Evolutionary conservation across 768 basidiomycete genomes (phyloP), one percentile per base, ranked within the genome.

Genomic region (Paxillus involutus): DNA sequence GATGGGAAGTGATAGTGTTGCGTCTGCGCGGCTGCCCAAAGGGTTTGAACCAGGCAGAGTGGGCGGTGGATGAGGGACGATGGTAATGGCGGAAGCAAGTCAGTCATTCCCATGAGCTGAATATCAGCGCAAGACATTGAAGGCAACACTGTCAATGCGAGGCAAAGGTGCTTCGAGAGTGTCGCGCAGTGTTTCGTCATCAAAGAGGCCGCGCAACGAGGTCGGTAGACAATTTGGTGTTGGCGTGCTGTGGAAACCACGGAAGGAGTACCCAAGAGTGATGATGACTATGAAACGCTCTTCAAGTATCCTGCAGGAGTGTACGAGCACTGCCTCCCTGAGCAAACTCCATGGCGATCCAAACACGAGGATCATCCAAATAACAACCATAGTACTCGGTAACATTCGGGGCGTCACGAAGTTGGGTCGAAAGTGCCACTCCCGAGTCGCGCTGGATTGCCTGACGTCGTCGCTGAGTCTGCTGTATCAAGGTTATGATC

Each of bases 281-380:
- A 98, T 94, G 69, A 98, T 72, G 54, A 86, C 87, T 46, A 89
- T 86, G 68, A 92, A 94, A 65, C 85, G 85, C 73, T 99, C 97
- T 71, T 96, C 95, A 48, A 98, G 73, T 49, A 83, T 79, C 0
- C 70, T 97, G 94, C 86, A 97, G 94, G 61, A 99, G 78, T 3
- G 93, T 90, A 44, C 91, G 78, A 6, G 98, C 91, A 66, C 92
- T 95, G 7, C 97, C 97, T 6, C 96, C 96, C 58, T 94, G 87
- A 8, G 97, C 97, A 63, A 87, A 86, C 69, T 99, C 97, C 97
- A 99, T 99, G 36, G 88, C 92, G 61, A 99, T 98, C 95, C 97
- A 99, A 10, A 99, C 93, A 46, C 92, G 89, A 29, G 94, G 91
- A 0, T 94, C 95, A 66, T 96, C 90, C 67, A 97, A 81, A 73